These are phyloP conservation scores for Pyrrhoderma lamaoense DNA, from an alignment of 1,284 basidiomycete species.

Conservation along the genomic window DNA sequence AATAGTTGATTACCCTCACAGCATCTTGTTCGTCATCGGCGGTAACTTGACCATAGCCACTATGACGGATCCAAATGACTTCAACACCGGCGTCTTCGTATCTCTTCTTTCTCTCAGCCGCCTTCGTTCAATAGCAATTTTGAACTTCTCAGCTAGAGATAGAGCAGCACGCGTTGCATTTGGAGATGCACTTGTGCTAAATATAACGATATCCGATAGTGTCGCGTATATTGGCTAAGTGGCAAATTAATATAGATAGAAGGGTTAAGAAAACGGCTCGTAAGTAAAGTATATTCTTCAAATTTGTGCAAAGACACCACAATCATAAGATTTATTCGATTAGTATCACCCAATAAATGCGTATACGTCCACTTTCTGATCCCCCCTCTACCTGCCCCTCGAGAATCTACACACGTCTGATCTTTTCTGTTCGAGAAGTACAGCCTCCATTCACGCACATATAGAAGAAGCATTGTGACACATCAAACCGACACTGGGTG, in stretches of 20 bases:
- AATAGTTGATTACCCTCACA: neutral
- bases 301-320: neutral
- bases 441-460: neutral
- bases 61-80: conserved; percentile 14
- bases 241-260: conserved; percentile 22
- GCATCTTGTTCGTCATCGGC: conserved; percentile 7
- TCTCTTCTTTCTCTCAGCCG: conserved; percentile 36
- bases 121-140: conserved; percentile 51
- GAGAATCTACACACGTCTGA: no score
- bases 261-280: neutral
- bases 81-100: conserved; percentile 19
- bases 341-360: neutral
- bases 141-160: conserved; percentile 51
- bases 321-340: neutral
- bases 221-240: conserved; percentile 74
- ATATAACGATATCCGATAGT: conserved; percentile 83
- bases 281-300: neutral
- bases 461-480: conserved; percentile 10
- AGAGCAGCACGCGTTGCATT: conserved; percentile 37
- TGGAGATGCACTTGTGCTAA: conserved; percentile 58
- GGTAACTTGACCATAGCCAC: conserved; percentile 5
- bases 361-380: neutral
- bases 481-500: neutral
- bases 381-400: neutral
- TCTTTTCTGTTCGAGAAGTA: no score